Evolutionary conservation across 805 yeast species (phyloP), one percentile per base, ranked within the genome.

Genomic region (Starmera dryadoides): DNA sequence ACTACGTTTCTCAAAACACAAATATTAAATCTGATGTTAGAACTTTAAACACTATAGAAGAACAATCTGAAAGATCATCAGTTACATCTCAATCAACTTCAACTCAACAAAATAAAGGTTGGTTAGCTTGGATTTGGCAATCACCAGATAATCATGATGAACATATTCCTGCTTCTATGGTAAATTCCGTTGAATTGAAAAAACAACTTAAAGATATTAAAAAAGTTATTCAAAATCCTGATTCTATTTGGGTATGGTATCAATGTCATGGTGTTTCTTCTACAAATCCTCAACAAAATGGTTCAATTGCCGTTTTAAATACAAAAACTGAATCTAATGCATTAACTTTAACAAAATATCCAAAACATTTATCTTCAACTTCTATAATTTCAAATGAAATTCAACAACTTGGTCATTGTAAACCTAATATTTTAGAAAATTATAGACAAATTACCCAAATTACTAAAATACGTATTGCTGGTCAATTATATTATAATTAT

Each of bases 401-500:
- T 3, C 25, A n/a, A 6, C 42, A 25, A 12, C 4, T n/a, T 26
- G 39, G 39, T 8, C 23, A 43, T 43, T 4, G 56, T 33, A 40
- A 53, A 37, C 49, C 65, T 52, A 6, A 26, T 28, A 12, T 47
- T 17, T 25, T 15, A 54, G 22, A 37, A 35, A 17, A 54, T 14
- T 56, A 49, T 26, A 65, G 68, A 44, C 42, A 46, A 11, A 53
- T 59, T 25, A 60, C 69, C 1, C 30, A 49, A 8, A 47, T 46
- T 40, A 66, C 69, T 4, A 62, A 60, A 36, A 44, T 63, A 6
- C 58, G 64, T 5, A 49, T 58, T 14, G 59, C 64, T 1, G 45
- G 62, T 17, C 62, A 58, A 43, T 43, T 63, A 14, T 62, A 67
- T 42, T 67, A 66, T 40, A 62, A 63, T 41, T 64, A 44, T 33